Evolutionary conservation across 768 basidiomycete species (phyloP), one percentile per base, ranked within the genome.

Genomic region (Leccinum variicolor): DNA sequence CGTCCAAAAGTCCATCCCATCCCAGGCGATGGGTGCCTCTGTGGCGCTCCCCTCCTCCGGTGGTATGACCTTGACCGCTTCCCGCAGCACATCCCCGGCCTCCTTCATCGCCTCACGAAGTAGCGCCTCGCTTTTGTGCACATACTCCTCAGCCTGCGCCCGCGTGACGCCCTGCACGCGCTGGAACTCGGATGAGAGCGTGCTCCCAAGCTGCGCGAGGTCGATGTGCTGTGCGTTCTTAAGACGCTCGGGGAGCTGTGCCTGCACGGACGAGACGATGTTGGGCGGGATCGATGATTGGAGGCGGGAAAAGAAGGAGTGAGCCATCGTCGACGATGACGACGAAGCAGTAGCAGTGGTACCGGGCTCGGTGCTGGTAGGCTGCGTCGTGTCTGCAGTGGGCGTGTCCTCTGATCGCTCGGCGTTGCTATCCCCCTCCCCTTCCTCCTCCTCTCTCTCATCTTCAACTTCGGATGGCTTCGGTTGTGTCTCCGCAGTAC

Each of bases 51-150:
- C 81, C 36, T 89, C 86, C 36, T 89, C 86, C 1, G 94, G 94
- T 0, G 94, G 95, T 14, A 98, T 79, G 52, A 97, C 89, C 71
- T 94, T 95, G 65, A 98, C 92, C 11, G 92, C 93, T 51, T 98
- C 94, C 53, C 81, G 85, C 10, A 95, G 75, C 15, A 88, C 86
- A 61, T 90, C 93, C 56, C 90, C 82, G 7, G 90, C 89, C 65
- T 92, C 91, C 65, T 84, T 87, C 64, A 91, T 80, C 2, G 85
- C 89, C 57, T 86, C 87, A 41, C 82, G 77, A 29, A 89, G 69
- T 33, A 87, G 66, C 8, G 70, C 78, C 62, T 89, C 87, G 69
- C 86, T 87, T 76, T 85, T 88, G 65, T 87, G 84, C 29, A 89
- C 82, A 67, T 93, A 93, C 63, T 90, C 92, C 69, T 92, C 93